Percentiles rank a stretch among this genome's conserved stretches.
These are phyloP conservation scores for Dipodascus albidus DNA, from an alignment of 805 yeast genomes.

Conservation along the genomic window DNA sequence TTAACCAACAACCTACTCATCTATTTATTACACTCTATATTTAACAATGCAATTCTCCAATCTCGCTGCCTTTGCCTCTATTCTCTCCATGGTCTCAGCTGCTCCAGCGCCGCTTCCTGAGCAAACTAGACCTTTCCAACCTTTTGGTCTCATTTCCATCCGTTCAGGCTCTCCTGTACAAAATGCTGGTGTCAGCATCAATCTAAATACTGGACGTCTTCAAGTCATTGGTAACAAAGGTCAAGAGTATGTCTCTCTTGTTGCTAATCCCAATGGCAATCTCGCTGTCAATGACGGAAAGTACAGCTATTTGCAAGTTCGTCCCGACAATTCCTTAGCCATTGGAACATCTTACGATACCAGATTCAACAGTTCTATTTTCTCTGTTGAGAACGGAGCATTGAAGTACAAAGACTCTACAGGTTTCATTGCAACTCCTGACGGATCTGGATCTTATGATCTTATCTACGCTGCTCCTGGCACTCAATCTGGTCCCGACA, in stretches of 20 bases:
- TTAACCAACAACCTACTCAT: background rate
- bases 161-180: constrained; percentile 6
- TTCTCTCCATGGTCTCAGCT: background rate
- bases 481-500: background rate
- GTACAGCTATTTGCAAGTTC: background rate
- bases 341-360: too few relatives aligned
- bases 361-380: too few relatives aligned
- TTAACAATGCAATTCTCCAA: constrained; percentile 1
- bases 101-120: background rate
- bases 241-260: background rate
- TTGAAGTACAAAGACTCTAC: background rate
- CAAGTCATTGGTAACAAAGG: background rate
- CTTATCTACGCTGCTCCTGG: too few relatives aligned
- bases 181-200: constrained; percentile 1
- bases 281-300: too few relatives aligned
- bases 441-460: background rate
- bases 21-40: background rate
- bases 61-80: background rate
- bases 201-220: background rate
- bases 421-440: background rate
- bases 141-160: constrained; percentile 6
- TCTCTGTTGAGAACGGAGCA: too few relatives aligned
- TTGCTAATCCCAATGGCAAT: background rate
- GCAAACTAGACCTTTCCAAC: too few relatives aligned
- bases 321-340: too few relatives aligned